phyloP scores from a whole-genome alignment of 1,284 basidiomycete species.

The Heterobasidion parviporum region DNA sequence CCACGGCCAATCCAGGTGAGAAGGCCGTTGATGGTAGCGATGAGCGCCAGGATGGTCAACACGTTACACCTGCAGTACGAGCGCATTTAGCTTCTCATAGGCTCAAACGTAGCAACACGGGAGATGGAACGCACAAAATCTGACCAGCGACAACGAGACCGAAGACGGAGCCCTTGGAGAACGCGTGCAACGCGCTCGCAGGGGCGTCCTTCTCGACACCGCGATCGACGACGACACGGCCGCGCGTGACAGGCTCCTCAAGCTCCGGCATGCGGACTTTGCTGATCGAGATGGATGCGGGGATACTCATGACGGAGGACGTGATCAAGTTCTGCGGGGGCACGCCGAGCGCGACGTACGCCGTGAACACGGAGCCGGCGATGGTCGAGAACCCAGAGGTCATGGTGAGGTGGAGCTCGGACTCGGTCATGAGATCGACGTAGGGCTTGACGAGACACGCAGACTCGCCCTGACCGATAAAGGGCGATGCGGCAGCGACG shows the following conservation, averaged over 20 bases:
- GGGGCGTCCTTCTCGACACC: slow-evolving; percentile 49
- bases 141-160: slow-evolving; percentile 82
- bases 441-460: slow-evolving; percentile 83
- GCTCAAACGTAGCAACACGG: background rate
- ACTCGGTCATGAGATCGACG: slow-evolving; percentile 82
- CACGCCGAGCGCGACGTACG: slow-evolving; percentile 81
- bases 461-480: slow-evolving; percentile 85
- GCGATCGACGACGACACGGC: slow-evolving; percentile 71
- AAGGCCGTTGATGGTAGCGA: slow-evolving; percentile 78
- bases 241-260: slow-evolving; percentile 81
- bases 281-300: slow-evolving; percentile 86
- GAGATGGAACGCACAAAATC: slow-evolving; percentile 49
- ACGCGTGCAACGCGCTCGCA: slow-evolving; percentile 81
- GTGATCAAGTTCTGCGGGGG: slow-evolving; percentile 80
- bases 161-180: slow-evolving; percentile 81
- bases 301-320: slow-evolving; percentile 91
- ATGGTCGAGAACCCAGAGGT: slow-evolving; percentile 89
- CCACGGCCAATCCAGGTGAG: slow-evolving; percentile 86
- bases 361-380: slow-evolving; percentile 80
- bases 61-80: slow-evolving; percentile 48
- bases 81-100: background rate
- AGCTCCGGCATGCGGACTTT: slow-evolving; percentile 81
- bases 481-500: slow-evolving; percentile 86
- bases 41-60: slow-evolving; percentile 72
- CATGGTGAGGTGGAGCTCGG: slow-evolving; percentile 85